phyloP scores from a whole-genome alignment of 73 alveolate genomes.

The Paramecium caudatum region DNA sequence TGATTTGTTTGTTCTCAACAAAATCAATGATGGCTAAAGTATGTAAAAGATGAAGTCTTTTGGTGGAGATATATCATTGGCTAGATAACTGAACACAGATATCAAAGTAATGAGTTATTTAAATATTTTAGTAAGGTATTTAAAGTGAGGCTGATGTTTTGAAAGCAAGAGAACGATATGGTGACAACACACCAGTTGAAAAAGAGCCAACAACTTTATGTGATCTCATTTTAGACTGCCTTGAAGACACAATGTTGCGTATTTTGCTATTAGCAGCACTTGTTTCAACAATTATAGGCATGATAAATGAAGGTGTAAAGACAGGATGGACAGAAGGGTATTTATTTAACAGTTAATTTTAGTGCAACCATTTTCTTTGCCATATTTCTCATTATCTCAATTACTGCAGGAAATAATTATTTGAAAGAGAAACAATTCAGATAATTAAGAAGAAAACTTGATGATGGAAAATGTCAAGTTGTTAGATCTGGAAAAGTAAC shows the following conservation, averaged over 20 bases:
- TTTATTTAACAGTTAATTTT: constrained; percentile 44
- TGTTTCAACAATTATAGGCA: constrained; percentile 94
- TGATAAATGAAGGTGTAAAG: constrained; percentile 89
- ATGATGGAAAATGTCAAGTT: constrained; percentile 82
- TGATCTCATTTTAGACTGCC: constrained; percentile 86
- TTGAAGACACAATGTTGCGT: constrained; percentile 95
- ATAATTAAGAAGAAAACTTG: constrained; percentile 85
- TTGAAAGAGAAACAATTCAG: constrained; percentile 89
- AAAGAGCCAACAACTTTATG: constrained; percentile 71
- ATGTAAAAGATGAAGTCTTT: not conserved
- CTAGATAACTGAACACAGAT: constrained; percentile 72
- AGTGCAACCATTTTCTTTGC: constrained; percentile 96
- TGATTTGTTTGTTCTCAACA: not conserved
- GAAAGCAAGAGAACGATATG: constrained; percentile 51
- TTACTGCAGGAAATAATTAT: constrained; percentile 94
- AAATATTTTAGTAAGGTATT: constrained; percentile 66
- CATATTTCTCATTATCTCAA: constrained; percentile 90
- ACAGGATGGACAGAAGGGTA: constrained; percentile 96
- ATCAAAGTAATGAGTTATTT: not conserved
- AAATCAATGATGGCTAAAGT: constrained; percentile 25
- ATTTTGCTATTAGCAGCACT: constrained; percentile 94
- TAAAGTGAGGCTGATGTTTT: not conserved
- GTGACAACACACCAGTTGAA: constrained; percentile 50
- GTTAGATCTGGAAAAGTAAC: constrained; percentile 84
- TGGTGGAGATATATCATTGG: constrained; percentile 72